Percentiles rank a stretch among this genome's conserved stretches.
phyloP scores from a whole-genome alignment of 768 basidiomycete genomes.

The Auriscalpium orientale region DNA sequence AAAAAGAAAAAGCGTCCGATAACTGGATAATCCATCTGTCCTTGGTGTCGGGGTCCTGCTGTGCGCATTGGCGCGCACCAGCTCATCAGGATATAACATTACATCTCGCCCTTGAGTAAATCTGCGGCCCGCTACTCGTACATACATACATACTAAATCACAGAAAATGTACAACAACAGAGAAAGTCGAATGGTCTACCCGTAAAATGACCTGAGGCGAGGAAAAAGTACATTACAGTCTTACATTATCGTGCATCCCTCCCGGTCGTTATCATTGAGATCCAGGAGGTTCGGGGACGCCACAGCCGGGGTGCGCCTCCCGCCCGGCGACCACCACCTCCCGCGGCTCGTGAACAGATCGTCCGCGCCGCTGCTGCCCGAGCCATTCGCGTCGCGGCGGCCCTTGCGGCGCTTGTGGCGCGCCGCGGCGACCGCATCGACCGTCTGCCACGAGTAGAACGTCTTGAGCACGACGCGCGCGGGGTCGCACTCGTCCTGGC shows the following conservation, averaged over 20 bases:
- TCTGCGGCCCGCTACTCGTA: too few relatives aligned
- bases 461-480: conserved; percentile 69
- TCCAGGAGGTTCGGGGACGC: conserved; percentile 41
- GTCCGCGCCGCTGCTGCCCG: conserved; percentile 23
- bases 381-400: conserved; percentile 33
- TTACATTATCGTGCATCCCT: conserved; percentile 68
- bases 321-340: conserved; percentile 50
- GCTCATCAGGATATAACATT: too few relatives aligned
- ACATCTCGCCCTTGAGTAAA: too few relatives aligned
- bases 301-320: conserved; percentile 40
- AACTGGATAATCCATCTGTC: conserved; percentile 7
- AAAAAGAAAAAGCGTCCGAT: conserved; percentile 1
- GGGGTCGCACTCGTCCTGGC: conserved; percentile 78
- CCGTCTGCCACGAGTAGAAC: conserved; percentile 82
- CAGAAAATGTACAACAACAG: conserved; percentile 21
- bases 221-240: conserved; percentile 16
- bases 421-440: conserved; percentile 63
- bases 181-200: neutral
- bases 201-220: neutral
- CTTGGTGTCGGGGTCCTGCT: neutral
- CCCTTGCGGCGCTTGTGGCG: conserved; percentile 60
- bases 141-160: conserved; percentile 3
- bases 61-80: too few relatives aligned
- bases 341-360: conserved; percentile 18
- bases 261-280: conserved; percentile 32